Evolutionary conservation across 2,329 filamentous ascomycete species (phyloP).

Genomic region (Coniochaeta pulveracea): DNA sequence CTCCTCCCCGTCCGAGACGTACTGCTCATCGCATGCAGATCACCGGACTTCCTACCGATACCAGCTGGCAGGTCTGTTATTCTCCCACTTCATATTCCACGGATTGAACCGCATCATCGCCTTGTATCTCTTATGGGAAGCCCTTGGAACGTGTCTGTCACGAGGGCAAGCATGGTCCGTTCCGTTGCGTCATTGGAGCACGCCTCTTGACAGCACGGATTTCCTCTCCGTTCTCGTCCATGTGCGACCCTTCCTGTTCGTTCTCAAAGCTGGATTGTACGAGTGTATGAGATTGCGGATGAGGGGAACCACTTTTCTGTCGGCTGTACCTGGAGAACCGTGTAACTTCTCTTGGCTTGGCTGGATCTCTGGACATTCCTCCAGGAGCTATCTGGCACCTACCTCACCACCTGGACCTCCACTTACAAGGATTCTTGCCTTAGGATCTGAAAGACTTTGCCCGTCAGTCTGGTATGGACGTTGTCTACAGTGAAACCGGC

Average conservation of each 20-base stretch:
- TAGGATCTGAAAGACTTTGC: slow-evolving; percentile 99
- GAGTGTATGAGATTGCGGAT: slow-evolving; percentile 6
- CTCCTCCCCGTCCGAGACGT: slow-evolving; percentile 68
- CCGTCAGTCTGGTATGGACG: slow-evolving; percentile 89
- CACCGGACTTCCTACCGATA: slow-evolving; percentile 91
- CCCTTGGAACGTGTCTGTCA: too few relatives aligned
- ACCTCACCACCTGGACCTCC: slow-evolving; percentile 40
- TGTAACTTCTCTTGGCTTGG: slow-evolving; percentile 15
- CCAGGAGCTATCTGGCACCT: slow-evolving; percentile 17
- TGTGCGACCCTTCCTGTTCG: too few relatives aligned
- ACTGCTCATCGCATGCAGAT: slow-evolving; percentile 97
- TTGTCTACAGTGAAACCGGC: slow-evolving; percentile 94
- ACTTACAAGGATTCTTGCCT: slow-evolving; percentile 74
- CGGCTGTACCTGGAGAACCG: too few relatives aligned
- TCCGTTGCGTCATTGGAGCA: too few relatives aligned
- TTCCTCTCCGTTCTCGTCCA: too few relatives aligned
- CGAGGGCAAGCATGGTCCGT: too few relatives aligned
- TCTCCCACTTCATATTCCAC: slow-evolving; percentile 45
- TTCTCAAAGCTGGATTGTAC: slow-evolving; percentile 10
- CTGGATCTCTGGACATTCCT: slow-evolving; percentile 18
- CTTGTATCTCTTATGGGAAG: too few relatives aligned
- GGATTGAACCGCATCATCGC: slow-evolving; percentile 24
- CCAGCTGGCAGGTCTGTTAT: slow-evolving; percentile 99
- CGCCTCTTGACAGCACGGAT: too few relatives aligned
- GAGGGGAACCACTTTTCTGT: too few relatives aligned